A percentile compares a stretch with the other conserved stretches of the same genome.
Conservation (phyloP, 257 asterid genomes). For the Lycium barbarum region DNA sequence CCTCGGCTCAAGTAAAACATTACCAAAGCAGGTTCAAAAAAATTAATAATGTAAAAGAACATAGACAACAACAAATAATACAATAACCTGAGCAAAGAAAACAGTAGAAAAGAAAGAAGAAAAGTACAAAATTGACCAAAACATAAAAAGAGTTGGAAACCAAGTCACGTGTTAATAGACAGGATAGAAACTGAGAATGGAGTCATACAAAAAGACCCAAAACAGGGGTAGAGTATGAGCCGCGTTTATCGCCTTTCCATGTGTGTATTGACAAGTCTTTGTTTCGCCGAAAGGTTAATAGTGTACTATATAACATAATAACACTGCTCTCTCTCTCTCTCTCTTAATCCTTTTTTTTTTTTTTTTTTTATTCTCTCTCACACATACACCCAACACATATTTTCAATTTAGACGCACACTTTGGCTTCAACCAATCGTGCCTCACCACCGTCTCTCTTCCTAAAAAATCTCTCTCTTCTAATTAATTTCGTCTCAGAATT, state of each 20-base stretch:
- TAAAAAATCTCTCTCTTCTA: conserved; percentile 16
- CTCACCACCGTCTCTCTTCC: conserved; percentile 34
- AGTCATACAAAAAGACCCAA: conserved; percentile 7
- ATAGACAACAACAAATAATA: background rate
- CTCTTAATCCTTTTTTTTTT: background rate
- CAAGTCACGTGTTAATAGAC: conserved; percentile 13
- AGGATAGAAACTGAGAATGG: background rate
- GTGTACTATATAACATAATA: no score
- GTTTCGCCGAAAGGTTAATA: conserved; percentile 24
- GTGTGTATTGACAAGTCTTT: conserved; percentile 4
- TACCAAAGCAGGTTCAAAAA: background rate
- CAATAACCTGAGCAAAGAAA: no score
- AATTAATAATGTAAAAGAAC: background rate
- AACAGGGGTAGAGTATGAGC: background rate
- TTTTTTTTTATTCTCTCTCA: background rate
- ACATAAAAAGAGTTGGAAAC: background rate
- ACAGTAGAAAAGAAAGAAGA: background rate
- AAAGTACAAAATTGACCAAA: background rate
- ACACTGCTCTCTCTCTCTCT: background rate
- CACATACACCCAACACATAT: conserved; percentile 20
- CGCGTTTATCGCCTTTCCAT: conserved; percentile 21
- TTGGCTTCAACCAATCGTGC: conserved; percentile 40
- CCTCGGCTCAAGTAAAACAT: no score
- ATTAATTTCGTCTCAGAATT: conserved; percentile 34
- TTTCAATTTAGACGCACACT: conserved; percentile 29